Conservation (phyloP, 2,329 filamentous ascomycete species). For the Herpotrichia juniperi region DNA sequence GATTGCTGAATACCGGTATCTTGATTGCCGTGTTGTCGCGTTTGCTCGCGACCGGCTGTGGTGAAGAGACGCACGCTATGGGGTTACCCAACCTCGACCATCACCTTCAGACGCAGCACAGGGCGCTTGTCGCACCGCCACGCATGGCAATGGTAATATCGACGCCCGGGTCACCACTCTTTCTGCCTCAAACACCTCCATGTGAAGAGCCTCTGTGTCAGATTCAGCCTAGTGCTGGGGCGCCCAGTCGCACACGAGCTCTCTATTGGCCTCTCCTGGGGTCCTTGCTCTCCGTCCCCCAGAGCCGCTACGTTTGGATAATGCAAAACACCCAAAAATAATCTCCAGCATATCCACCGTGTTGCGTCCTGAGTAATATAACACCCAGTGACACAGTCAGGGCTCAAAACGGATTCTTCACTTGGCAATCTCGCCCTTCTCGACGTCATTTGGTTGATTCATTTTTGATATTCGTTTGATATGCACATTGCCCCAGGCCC, state of each 20-base stretch:
- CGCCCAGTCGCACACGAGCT: background rate
- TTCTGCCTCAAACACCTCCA: constrained; percentile 23
- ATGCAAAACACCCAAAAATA: constrained; percentile 5
- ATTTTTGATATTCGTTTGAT: constrained; percentile 42
- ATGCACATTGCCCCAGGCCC: constrained; percentile 38
- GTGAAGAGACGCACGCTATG: background rate
- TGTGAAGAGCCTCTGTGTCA: constrained; percentile 19
- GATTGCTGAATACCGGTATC: background rate
- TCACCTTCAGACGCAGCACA: constrained; percentile 14
- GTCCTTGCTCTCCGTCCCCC: constrained; percentile 9
- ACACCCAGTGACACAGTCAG: constrained; percentile 9
- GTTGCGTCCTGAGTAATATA: background rate
- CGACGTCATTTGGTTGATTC: constrained; percentile 19
- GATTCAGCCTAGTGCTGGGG: constrained; percentile 2
- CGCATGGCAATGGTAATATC: constrained; percentile 14
- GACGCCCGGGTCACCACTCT: constrained; percentile 13
- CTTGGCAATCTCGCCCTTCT: constrained; percentile 5
- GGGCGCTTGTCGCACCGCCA: constrained; percentile 10
- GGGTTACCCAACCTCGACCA: background rate
- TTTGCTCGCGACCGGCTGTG: background rate
- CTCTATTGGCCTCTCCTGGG: constrained; percentile 4
- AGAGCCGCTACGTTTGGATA: constrained; percentile 17
- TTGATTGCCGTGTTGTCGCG: background rate
- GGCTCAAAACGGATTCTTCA: constrained; percentile 2
- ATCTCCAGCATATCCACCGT: background rate